phyloP scores from a whole-genome alignment of 2,329 filamentous ascomycete species.

The Pezicula neosporulosa region DNA sequence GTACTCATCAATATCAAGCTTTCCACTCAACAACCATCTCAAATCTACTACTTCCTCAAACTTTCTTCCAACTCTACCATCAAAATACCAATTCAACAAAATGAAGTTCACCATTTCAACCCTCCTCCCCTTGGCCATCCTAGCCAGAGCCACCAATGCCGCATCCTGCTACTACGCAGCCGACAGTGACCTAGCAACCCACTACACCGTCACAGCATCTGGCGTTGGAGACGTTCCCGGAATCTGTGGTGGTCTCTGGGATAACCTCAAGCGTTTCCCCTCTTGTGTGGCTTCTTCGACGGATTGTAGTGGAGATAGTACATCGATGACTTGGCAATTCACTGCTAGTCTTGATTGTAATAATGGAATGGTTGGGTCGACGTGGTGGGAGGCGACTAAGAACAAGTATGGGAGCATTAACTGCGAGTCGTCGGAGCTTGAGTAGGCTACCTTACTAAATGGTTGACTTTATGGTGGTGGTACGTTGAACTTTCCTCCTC shows the following conservation, averaged over 20 bases:
- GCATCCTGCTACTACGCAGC: background rate
- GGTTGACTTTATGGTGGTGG: no score
- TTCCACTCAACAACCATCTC: background rate
- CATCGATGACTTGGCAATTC: background rate
- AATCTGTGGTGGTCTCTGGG: conserved; percentile 1
- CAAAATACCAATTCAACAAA: background rate
- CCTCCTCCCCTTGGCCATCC: background rate
- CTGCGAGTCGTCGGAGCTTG: background rate
- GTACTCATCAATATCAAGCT: background rate
- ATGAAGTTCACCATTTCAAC: background rate
- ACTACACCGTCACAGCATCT: background rate
- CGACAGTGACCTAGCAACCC: background rate
- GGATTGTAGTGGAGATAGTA: background rate
- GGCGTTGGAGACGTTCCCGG: background rate
- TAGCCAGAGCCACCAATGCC: background rate
- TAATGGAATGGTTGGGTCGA: background rate
- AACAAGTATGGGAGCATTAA: background rate
- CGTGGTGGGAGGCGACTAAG: background rate
- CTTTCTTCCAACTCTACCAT: background rate
- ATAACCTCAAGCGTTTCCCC: background rate
- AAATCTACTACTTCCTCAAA: background rate
- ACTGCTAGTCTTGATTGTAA: background rate
- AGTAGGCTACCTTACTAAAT: no score
- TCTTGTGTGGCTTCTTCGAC: background rate
- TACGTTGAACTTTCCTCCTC: no score